These are phyloP conservation scores for Solanum phureja DNA, from an alignment of 257 asterid species.

Conservation along the genomic window DNA sequence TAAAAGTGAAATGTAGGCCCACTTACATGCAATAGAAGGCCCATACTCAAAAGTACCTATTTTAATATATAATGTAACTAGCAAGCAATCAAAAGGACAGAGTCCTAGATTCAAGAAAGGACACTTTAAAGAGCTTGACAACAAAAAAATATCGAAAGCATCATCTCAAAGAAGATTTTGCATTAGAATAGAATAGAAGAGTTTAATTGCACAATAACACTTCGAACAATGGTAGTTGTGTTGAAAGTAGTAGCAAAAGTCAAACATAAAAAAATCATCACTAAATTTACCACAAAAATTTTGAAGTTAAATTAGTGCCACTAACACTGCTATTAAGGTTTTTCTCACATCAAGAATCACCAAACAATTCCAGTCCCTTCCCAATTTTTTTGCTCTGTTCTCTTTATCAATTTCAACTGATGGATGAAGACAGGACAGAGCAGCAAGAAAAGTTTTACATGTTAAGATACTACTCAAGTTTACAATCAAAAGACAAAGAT, in stretches of 20 bases:
- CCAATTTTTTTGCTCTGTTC: neutral
- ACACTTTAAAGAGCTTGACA: neutral
- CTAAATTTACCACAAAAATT: neutral
- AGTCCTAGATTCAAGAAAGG: neutral
- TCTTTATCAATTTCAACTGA: neutral
- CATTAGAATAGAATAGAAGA: neutral
- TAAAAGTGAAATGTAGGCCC: neutral
- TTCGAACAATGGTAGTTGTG: neutral
- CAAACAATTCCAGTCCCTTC: neutral
- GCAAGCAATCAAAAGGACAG: neutral
- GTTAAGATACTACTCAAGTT: neutral
- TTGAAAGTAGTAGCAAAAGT: neutral
- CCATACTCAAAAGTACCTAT: neutral
- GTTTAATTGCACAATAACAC: neutral
- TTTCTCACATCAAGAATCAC: neutral
- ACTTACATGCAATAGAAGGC: neutral
- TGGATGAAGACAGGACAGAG: neutral
- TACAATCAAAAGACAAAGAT: neutral
- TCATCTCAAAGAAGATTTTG: neutral
- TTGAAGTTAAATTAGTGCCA: neutral
- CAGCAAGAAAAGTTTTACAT: neutral
- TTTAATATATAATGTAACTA: neutral
- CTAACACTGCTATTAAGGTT: neutral
- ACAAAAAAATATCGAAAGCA: neutral
- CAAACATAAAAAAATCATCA: neutral